Percentiles rank a stretch among this genome's conserved stretches.
phyloP scores from a whole-genome alignment of 2,329 filamentous ascomycete species.

The Exophiala sideris region DNA sequence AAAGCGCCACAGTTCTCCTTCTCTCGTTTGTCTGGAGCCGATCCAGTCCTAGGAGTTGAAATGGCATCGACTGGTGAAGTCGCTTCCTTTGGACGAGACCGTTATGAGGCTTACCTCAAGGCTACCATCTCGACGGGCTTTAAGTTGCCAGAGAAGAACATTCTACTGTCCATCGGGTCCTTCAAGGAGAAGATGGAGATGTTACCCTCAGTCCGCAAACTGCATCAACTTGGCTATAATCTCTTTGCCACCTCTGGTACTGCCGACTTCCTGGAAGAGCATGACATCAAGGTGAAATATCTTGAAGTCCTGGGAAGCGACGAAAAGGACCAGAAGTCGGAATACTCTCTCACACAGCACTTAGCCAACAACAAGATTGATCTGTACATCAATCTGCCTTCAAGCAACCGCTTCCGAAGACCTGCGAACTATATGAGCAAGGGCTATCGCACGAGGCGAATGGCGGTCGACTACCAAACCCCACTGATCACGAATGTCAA shows the following conservation, averaged over 20 bases:
- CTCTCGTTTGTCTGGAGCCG: conserved; percentile 90
- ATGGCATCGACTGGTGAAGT: conserved; percentile 99
- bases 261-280: conserved; percentile 91
- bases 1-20: conserved; percentile 99
- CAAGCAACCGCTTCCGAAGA: conserved; percentile 92
- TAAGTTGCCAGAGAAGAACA: conserved; percentile 91
- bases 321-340: conserved; percentile 81
- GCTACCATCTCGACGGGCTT: conserved; percentile 94
- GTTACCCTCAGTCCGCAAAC: conserved; percentile 84
- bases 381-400: conserved; percentile 98
- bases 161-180: conserved; percentile 89
- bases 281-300: conserved; percentile 88
- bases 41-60: conserved; percentile 94
- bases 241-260: conserved; percentile 95
- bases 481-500: conserved; percentile 98
- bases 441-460: conserved; percentile 91
- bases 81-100: conserved; percentile 90
- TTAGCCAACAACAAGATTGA: conserved; percentile 97
- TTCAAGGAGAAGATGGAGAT: conserved; percentile 99
- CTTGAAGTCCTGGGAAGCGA: conserved; percentile 78
- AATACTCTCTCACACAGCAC: conserved; percentile 96
- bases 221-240: conserved; percentile 89
- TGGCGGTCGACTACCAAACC: conserved; percentile 97
- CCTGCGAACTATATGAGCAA: conserved; percentile 98
- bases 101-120: conserved; percentile 97